Evolutionary conservation across 2,329 filamentous ascomycete genomes (phyloP), one percentile per base, ranked within the genome.

Genomic region (Paradendryphiella salina): DNA sequence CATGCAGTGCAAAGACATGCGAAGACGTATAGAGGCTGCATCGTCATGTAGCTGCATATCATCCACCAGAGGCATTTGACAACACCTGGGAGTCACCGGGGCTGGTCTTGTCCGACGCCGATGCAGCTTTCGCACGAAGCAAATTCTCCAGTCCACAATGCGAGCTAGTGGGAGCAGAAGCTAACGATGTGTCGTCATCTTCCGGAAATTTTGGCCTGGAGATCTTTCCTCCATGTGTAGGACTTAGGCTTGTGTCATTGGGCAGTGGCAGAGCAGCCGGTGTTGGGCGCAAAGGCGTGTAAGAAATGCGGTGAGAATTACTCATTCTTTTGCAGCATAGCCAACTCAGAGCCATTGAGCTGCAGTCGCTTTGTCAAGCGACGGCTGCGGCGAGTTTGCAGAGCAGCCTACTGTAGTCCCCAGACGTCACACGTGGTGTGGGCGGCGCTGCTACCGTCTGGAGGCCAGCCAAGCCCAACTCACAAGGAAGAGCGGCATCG

Each of bases 401-500:
- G 5, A 10, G 33, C 20, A 26, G 48, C 48, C 48, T 46, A 50
- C 48, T 40, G 20, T 46, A 46, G 45, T 40, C 43, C 18, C 48
- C 36, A 33, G 43, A 51, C 48, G 48, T 51, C 48, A 51, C 48
- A 51, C 48, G 48, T 51, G 48, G 42, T 45, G 42, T 45, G 32
- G 14, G 20, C 31, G 46, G 31, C 20, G 39, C 46, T 31, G 40
- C 21, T 26, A 40, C 46, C 35, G 48, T 40, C 36, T 10, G 17
- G 47, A 57, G 48, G 54, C 49, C 50, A 40, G 46, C 46, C 41
- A 46, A 51, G 48, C 26, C 46, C 26, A 35, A n/a, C 43, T 43
- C 52, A 26, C 49, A 36, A 47, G 44, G 46, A 54, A 50, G 46
- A 50, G 47, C 49, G 47, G 50, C 54, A 59, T 50, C 48, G 52